phyloP scores from a whole-genome alignment of 306 rosid species.

The Casuarina glauca region DNA sequence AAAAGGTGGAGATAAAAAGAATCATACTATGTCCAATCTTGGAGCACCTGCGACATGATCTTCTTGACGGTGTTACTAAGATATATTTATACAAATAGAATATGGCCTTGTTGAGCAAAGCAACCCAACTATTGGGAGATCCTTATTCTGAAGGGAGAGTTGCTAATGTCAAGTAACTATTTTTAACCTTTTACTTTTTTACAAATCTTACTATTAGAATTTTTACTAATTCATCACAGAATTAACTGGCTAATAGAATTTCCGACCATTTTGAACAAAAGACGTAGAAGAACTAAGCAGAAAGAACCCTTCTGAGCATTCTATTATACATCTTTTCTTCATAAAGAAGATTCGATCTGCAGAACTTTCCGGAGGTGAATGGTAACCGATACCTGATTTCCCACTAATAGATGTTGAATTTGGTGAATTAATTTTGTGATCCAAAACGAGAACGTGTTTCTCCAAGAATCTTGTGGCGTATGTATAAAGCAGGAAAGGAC shows the following conservation, averaged over 20 bases:
- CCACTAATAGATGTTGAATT: neutral
- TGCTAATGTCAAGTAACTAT: no score
- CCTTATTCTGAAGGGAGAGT: neutral
- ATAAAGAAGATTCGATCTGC: neutral
- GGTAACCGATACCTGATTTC: neutral
- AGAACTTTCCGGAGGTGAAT: neutral
- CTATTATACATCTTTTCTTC: neutral
- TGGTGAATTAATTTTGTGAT: neutral
- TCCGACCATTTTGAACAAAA: neutral
- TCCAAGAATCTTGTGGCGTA: neutral
- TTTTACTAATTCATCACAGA: no score
- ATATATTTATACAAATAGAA: neutral
- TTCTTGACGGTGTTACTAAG: neutral
- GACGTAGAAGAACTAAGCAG: neutral
- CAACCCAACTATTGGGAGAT: conserved; percentile 4
- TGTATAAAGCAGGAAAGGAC: neutral
- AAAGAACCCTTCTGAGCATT: neutral
- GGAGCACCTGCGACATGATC: neutral
- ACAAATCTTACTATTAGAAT: no score
- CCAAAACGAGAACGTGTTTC: neutral
- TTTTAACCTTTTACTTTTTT: no score
- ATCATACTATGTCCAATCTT: neutral
- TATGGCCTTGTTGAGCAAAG: no score
- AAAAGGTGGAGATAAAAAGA: neutral
- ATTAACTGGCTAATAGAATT: no score